These are phyloP conservation scores for Saccharum hybrid DNA, from an alignment of 202 grass and related monocot species.

Conservation along the genomic window DNA sequence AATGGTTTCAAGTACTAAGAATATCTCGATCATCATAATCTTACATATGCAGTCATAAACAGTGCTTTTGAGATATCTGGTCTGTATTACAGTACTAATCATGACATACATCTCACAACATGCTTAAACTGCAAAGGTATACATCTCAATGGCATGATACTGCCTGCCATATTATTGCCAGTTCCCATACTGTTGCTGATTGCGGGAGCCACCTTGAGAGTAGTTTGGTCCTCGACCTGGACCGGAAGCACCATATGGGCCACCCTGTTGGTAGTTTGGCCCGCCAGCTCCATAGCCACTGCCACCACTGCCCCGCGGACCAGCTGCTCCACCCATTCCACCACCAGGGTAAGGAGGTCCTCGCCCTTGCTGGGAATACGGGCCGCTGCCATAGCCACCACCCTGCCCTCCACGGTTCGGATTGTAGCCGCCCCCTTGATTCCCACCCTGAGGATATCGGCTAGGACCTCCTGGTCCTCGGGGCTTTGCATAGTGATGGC, in stretches of 20 bases:
- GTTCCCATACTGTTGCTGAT: conserved; percentile 73
- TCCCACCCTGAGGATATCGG: conserved; percentile 75
- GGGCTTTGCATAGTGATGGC: conserved; percentile 83
- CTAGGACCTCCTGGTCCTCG: conserved; percentile 74
- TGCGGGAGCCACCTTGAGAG: conserved; percentile 59
- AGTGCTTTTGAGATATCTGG: neutral
- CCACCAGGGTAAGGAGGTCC: conserved; percentile 64
- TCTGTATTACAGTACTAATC: neutral
- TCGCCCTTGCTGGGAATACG: conserved; percentile 71
- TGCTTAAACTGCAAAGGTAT: neutral
- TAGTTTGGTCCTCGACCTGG: conserved; percentile 63
- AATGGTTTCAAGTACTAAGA: neutral
- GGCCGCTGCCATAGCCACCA: conserved; percentile 58
- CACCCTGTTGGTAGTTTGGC: conserved; percentile 71
- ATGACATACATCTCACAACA: too few species aligned
- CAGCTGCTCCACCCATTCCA: conserved; percentile 52
- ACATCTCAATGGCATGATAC: neutral
- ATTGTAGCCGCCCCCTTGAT: conserved; percentile 64
- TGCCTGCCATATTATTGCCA: conserved; percentile 56
- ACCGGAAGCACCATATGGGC: conserved; percentile 62
- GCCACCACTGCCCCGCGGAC: conserved; percentile 51
- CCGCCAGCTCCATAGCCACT: conserved; percentile 58
- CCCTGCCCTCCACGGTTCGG: conserved; percentile 73
- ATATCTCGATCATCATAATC: neutral
- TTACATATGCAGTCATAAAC: neutral